Conservation (phyloP, 2,329 filamentous ascomycete genomes). For the Davidsoniella virescens region DNA sequence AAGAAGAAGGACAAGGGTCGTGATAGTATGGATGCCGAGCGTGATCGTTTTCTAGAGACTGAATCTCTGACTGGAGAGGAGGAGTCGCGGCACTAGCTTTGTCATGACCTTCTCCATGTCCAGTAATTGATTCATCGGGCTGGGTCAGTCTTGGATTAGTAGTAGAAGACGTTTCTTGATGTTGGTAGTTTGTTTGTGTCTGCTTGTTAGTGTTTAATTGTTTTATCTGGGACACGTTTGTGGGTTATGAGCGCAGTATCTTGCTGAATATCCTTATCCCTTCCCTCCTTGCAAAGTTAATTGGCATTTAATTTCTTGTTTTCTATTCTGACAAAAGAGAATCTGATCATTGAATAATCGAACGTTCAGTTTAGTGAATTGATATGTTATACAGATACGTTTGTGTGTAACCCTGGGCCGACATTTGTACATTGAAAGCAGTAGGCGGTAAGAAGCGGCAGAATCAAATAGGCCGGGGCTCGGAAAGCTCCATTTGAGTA, state of each 20-base stretch:
- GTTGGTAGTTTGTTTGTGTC: neutral
- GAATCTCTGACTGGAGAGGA: conserved; percentile 17
- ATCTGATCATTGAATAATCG: neutral
- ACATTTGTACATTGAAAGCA: neutral
- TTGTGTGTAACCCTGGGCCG: too few relatives aligned
- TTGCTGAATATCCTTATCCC: too few relatives aligned
- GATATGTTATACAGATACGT: neutral
- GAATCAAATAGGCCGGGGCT: neutral
- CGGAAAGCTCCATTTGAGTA: neutral
- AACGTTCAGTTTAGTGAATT: neutral
- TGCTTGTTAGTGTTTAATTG: neutral
- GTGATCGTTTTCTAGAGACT: conserved; percentile 15
- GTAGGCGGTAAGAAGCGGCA: conserved; percentile 1
- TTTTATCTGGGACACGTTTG: neutral
- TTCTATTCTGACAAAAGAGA: neutral
- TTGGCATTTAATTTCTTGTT: too few relatives aligned
- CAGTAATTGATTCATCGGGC: neutral
- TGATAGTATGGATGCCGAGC: conserved; percentile 38
- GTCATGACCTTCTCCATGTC: neutral
- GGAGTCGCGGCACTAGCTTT: neutral
- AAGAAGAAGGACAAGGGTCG: conserved; percentile 40
- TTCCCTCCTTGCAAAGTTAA: too few relatives aligned
- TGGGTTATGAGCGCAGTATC: neutral
- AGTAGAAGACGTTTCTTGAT: too few relatives aligned
- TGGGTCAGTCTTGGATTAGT: neutral